These are phyloP conservation scores for Fusarium mexicanum DNA, from an alignment of 2,329 filamentous ascomycete species.

Conservation along the genomic window DNA sequence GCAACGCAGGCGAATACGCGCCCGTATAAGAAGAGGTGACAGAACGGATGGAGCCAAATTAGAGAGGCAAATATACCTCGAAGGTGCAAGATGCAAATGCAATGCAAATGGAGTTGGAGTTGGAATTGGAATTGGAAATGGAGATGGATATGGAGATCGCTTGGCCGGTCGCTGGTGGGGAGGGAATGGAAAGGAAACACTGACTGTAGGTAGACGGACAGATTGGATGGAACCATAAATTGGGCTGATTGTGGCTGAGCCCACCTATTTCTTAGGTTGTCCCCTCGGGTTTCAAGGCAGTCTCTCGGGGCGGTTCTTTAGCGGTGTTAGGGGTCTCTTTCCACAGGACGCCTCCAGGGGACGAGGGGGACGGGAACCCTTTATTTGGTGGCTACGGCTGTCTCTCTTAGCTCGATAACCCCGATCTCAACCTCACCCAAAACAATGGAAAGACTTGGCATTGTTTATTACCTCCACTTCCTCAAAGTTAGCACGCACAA, in stretches of 20 bases:
- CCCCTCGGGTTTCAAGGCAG: slow-evolving; percentile 17
- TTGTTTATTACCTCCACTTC: slow-evolving; percentile 2
- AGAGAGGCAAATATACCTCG: neutral
- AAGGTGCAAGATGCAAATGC: neutral
- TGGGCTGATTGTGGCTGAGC: slow-evolving; percentile 39
- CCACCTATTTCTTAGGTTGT: neutral
- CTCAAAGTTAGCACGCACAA: neutral
- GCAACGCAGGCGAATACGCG: slow-evolving; percentile 1
- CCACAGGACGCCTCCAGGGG: neutral
- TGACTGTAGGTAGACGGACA: neutral
- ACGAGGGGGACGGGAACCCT: neutral
- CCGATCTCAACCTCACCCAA: neutral
- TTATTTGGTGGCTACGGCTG: slow-evolving; percentile 1
- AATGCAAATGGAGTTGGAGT: neutral
- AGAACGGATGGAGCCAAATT: neutral
- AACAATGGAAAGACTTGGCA: neutral
- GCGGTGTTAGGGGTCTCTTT: slow-evolving; percentile 19
- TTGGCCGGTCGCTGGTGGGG: slow-evolving; percentile 26
- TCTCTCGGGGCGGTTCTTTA: slow-evolving; percentile 12
- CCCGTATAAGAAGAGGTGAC: slow-evolving; percentile 1
- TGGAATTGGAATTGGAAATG: slow-evolving; percentile 10
- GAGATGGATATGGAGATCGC: slow-evolving; percentile 25
- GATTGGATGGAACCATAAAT: slow-evolving; percentile 21
- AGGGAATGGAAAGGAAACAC: slow-evolving; percentile 23
- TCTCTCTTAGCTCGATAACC: neutral